Conservation (phyloP, 1,139 yeast genomes). For the Pichia cactophila region DNA sequence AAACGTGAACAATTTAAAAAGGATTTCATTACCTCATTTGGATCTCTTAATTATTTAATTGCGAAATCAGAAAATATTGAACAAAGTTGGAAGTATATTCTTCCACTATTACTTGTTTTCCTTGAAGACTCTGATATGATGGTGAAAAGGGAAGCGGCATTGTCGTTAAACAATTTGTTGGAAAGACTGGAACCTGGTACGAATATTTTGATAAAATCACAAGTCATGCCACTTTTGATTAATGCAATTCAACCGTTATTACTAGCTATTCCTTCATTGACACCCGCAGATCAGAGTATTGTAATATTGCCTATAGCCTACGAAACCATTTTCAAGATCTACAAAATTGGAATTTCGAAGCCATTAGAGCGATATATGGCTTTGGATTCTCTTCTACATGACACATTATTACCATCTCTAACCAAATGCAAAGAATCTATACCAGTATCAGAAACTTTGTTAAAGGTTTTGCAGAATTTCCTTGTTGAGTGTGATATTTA, state of each 20-base stretch:
- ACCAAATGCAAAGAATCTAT: slow-evolving; percentile 21
- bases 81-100: slow-evolving; percentile 20
- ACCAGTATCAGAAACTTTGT: slow-evolving; percentile 11
- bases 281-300: slow-evolving; percentile 19
- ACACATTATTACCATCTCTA: slow-evolving; percentile 22
- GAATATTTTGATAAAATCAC: slow-evolving; percentile 20
- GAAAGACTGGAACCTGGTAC: slow-evolving; percentile 1
- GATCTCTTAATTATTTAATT: slow-evolving; percentile 14
- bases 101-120: slow-evolving; percentile 22
- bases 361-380: slow-evolving; percentile 10
- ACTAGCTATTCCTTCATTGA: slow-evolving; percentile 24
- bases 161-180: slow-evolving; percentile 11
- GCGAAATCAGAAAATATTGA: slow-evolving; percentile 13
- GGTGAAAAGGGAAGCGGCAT: slow-evolving; percentile 20
- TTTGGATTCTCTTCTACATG: slow-evolving; percentile 21
- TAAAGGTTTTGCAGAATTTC: slow-evolving; percentile 10
- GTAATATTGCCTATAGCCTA: slow-evolving; percentile 20
- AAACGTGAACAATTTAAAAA: slow-evolving; percentile 19
- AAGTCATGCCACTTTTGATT: slow-evolving; percentile 18
- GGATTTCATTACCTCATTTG: slow-evolving; percentile 13
- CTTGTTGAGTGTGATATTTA: slow-evolving; percentile 15
- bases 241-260: slow-evolving; percentile 22
- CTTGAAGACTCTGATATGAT: slow-evolving; percentile 24
- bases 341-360: slow-evolving; percentile 6
- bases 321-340: slow-evolving; percentile 14